These are phyloP conservation scores for Scedosporium minutisporum DNA, from an alignment of 2,329 filamentous ascomycete genomes.

Conservation along the genomic window DNA sequence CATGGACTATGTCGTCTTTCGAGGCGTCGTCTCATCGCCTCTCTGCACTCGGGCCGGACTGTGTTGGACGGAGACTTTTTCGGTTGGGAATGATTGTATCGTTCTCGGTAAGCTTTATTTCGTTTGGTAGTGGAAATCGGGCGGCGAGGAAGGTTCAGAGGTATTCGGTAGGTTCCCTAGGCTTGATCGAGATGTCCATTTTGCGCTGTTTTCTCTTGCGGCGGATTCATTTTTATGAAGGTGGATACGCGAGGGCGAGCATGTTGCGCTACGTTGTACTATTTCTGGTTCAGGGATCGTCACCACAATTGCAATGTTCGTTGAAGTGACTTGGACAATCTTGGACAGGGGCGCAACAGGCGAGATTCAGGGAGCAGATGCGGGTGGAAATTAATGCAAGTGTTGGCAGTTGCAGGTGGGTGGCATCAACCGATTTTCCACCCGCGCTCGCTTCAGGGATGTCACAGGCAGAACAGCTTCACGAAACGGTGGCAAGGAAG, in stretches of 20 bases:
- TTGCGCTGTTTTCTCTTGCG: background rate
- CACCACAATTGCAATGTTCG: background rate
- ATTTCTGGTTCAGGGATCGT: background rate
- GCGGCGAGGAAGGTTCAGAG: background rate
- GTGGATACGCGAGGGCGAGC: background rate
- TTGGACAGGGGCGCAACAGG: background rate
- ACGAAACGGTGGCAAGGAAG: too few species aligned
- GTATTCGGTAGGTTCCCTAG: background rate
- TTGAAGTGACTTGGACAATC: background rate
- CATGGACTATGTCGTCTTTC: constrained; percentile 45
- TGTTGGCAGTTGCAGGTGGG: too few species aligned
- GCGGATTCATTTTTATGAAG: background rate
- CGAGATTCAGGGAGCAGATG: background rate
- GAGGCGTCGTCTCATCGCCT: constrained; percentile 5
- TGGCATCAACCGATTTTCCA: too few species aligned
- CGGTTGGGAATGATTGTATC: background rate
- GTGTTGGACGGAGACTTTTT: too few species aligned
- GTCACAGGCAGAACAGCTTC: too few species aligned
- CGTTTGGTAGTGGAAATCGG: background rate
- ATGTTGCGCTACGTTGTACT: background rate
- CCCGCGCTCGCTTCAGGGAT: too few species aligned
- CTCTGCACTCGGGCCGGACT: too few species aligned
- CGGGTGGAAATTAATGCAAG: too few species aligned
- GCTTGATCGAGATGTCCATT: background rate
- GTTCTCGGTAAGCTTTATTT: background rate